Evolutionary conservation across 2,329 filamentous ascomycete genomes (phyloP), one percentile per base, ranked within the genome.

Genomic region (Calonectria hongkongensis): DNA sequence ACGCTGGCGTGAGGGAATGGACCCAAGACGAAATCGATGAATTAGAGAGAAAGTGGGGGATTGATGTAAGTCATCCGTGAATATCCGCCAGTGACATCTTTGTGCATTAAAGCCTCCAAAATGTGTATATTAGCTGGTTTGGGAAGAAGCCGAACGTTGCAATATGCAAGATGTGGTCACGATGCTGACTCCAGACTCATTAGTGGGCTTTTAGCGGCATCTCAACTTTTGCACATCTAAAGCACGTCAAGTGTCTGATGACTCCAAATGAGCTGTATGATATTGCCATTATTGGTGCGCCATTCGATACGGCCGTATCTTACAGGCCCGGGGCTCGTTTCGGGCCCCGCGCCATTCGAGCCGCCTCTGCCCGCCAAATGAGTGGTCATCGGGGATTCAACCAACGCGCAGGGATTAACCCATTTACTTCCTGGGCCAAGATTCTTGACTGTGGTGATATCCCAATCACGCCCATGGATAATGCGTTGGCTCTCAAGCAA

Each of bases 381-480:
- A 88, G 91, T 2, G 45, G 45, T 3, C 94, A 93, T 82, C 90
- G 94, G 47, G 92, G 92, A 80, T 81, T 93, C 88, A 97, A 97
- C 83, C 90, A 92, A 10, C 91, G 94, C 21, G 94, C 94, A 1
- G 89, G 88, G 21, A 88, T 97, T 71, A 97, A 97, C 82, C 94
- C 95, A 0, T 97, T 95, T 84, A 87, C 87, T 48, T 93, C 90
- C 68, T 96, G 94, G 93, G 93, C 94, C 1, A 91, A 87, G 48
- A 90, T 97, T 71, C 86, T 95, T 47, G 95, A 97, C 86, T 97
- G 95, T 83, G 95, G 95, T 56, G 95, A 97, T 82, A 94, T 97
- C 73, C 95, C 95, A 15, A 88, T 96, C 73, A 93, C 92, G 0
- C 94, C 95, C 0, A 92, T 96, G 78, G 94, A 97, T 85, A 97